Percentiles rank a stretch among this genome's conserved stretches.
phyloP scores from a whole-genome alignment of 1,139 yeast species.

The Pichia cactophila region DNA sequence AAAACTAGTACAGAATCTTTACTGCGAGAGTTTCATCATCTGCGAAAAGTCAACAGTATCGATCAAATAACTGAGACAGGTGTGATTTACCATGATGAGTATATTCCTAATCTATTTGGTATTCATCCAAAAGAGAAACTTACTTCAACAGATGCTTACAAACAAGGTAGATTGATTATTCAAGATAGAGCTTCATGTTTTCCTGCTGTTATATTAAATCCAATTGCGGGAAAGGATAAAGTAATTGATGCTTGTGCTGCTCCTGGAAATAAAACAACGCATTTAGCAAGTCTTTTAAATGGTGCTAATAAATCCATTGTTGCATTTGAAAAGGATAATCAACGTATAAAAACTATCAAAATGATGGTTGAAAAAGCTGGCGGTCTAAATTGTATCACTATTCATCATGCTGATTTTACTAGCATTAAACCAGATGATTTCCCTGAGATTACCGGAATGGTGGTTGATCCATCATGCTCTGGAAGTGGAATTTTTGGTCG shows the following conservation, averaged over 20 bases:
- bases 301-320: conserved; percentile 38
- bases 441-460: conserved; percentile 62
- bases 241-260: conserved; percentile 96
- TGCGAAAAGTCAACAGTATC: conserved; percentile 41
- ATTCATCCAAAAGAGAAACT: conserved; percentile 67
- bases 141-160: conserved; percentile 58
- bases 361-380: conserved; percentile 81
- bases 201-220: conserved; percentile 78
- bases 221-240: conserved; percentile 42
- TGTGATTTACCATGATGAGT: conserved; percentile 58
- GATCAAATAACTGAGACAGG: conserved; percentile 45
- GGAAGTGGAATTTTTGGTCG: conserved; percentile 97
- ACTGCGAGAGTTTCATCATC: conserved; percentile 38
- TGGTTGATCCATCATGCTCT: conserved; percentile 96
- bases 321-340: conserved; percentile 83
- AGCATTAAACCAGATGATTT: conserved; percentile 54
- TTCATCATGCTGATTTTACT: conserved; percentile 84
- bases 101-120: conserved; percentile 72
- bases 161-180: conserved; percentile 70
- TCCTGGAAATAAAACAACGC: conserved; percentile 97
- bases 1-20: conserved; percentile 38
- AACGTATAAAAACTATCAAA: conserved; percentile 62
- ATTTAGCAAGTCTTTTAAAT: conserved; percentile 59
- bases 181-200: conserved; percentile 97
- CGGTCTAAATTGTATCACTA: conserved; percentile 51